Conservation (phyloP, 2,329 filamentous ascomycete genomes). For the Fusarium sp. region DNA sequence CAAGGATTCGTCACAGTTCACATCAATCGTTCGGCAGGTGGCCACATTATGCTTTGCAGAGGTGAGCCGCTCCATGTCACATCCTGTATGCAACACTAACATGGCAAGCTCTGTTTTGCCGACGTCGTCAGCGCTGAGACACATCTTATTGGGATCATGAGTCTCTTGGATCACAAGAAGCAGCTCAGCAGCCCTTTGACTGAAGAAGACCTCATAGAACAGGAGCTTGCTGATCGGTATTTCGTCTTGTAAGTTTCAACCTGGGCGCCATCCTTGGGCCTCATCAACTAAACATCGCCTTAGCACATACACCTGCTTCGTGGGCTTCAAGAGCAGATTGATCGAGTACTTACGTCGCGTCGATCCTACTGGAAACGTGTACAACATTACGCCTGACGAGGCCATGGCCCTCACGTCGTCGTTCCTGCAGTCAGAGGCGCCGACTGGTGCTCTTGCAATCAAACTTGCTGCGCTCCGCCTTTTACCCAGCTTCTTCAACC, state of each 20-base stretch:
- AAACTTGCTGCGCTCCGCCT: not conserved
- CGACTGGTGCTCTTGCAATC: not conserved
- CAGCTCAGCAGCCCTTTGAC: not conserved
- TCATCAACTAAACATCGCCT: not conserved
- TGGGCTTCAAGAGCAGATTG: not conserved
- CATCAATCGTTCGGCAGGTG: not conserved
- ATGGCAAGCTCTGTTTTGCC: not conserved
- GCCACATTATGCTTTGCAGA: constrained; percentile 1
- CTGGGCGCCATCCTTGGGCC: no score
- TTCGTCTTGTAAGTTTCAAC: not conserved
- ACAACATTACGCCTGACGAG: not conserved
- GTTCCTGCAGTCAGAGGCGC: not conserved
- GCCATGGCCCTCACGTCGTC: not conserved
- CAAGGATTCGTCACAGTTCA: not conserved
- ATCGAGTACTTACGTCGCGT: not conserved
- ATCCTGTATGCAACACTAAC: not conserved
- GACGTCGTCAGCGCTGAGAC: not conserved
- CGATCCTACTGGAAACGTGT: not conserved
- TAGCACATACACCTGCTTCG: not conserved
- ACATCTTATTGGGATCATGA: not conserved
- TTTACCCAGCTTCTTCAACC: not conserved
- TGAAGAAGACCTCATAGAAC: not conserved
- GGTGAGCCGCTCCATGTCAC: not conserved
- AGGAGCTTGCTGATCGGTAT: not conserved
- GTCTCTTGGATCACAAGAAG: not conserved